phyloP scores from a whole-genome alignment of 768 basidiomycete genomes.

The Solioccasus polychromus region DNA sequence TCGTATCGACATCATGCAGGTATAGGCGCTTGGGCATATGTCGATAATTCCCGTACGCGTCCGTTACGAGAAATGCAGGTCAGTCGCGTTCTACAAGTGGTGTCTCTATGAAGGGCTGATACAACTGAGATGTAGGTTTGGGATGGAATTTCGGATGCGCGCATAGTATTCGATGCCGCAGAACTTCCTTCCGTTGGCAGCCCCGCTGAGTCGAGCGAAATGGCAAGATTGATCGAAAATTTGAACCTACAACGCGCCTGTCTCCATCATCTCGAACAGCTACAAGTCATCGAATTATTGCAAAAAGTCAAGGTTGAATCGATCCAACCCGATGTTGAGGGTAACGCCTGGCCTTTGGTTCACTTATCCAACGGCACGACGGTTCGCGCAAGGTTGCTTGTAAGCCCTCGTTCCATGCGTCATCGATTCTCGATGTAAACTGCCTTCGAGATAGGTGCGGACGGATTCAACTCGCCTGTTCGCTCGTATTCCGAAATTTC shows the following conservation, averaged over 20 bases:
- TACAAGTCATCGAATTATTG: constrained; percentile 56
- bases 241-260: constrained; percentile 88
- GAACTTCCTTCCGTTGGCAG: constrained; percentile 33
- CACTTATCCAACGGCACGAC: constrained; percentile 64
- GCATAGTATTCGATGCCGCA: constrained; percentile 66
- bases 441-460: constrained; percentile 76
- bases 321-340: constrained; percentile 48
- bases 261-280: constrained; percentile 55
- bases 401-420: constrained; percentile 33
- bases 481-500: constrained; percentile 80
- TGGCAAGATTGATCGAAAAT: constrained; percentile 90
- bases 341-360: constrained; percentile 78
- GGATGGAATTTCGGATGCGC: constrained; percentile 85
- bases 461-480: constrained; percentile 94
- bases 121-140: constrained; percentile 57
- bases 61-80: constrained; percentile 87
- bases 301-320: constrained; percentile 74
- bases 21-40: constrained; percentile 80
- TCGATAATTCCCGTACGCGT: constrained; percentile 65
- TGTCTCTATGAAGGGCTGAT: background rate
- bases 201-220: constrained; percentile 38
- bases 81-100: constrained; percentile 16
- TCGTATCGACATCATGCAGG: constrained; percentile 39
- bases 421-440: background rate
- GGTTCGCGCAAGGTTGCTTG: constrained; percentile 72